Evolutionary conservation across 2,329 filamentous ascomycete genomes (phyloP).

Genomic region (Claviceps fusiformis): DNA sequence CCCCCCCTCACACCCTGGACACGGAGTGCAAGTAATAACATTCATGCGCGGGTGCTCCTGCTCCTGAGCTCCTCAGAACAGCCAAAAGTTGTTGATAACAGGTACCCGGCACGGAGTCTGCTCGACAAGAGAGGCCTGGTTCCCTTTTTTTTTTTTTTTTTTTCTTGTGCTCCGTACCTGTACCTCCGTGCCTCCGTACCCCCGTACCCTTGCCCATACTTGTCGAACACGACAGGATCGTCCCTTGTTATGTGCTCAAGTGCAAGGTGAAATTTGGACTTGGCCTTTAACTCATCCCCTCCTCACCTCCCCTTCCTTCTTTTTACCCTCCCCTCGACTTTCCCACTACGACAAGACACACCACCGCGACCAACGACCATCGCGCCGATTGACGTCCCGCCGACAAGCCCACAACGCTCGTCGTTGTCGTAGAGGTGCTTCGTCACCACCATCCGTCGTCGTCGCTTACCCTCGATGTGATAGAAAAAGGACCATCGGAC

Average conservation of each 20-base stretch:
- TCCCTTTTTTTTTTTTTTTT: not conserved
- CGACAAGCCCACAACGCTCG: constrained; percentile 4
- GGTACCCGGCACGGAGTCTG: constrained; percentile 5
- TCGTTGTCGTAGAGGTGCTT: constrained; percentile 6
- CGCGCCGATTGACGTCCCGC: constrained; percentile 2
- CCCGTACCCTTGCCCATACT: constrained; percentile 2
- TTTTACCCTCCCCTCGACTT: constrained; percentile 6
- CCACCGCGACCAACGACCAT: constrained; percentile 4
- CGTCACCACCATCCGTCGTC: constrained; percentile 8
- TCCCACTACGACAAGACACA: constrained; percentile 3
- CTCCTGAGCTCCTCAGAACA: not conserved
- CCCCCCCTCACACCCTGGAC: not conserved
- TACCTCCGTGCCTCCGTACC: not conserved
- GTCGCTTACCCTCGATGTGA: constrained; percentile 14
- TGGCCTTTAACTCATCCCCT: constrained; percentile 5
- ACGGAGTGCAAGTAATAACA: constrained; percentile 5
- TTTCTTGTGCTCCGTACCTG: constrained; percentile 1
- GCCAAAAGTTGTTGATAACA: constrained; percentile 5
- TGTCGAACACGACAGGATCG: constrained; percentile 5
- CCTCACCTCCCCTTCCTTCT: constrained; percentile 9
- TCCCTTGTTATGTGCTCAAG: constrained; percentile 2
- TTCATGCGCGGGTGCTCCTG: constrained; percentile 5
- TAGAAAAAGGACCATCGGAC: constrained; percentile 4
- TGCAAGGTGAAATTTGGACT: constrained; percentile 1
- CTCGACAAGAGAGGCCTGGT: constrained; percentile 4